phyloP scores from a whole-genome alignment of 2,329 filamentous ascomycete genomes.

The Ceratocystiopsis sp. region DNA sequence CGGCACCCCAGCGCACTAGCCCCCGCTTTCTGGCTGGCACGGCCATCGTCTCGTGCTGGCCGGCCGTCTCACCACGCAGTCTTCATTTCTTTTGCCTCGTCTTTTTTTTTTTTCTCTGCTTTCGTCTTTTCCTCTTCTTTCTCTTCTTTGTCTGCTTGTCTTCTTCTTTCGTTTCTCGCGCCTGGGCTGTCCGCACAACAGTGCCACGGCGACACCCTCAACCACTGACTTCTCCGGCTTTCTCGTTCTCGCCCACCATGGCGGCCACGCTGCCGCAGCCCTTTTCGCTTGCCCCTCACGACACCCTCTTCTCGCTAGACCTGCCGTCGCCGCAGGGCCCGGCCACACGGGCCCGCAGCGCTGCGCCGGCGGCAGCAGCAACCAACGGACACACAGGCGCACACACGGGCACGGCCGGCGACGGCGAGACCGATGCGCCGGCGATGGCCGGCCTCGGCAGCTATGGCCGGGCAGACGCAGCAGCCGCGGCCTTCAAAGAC shows the following conservation, averaged over 20 bases:
- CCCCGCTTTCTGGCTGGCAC: not conserved
- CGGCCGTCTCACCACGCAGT: too few relatives aligned
- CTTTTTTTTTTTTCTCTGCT: not conserved
- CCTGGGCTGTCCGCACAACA: not conserved
- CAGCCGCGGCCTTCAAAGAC: constrained; percentile 3
- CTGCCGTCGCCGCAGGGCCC: not conserved
- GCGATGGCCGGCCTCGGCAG: too few relatives aligned
- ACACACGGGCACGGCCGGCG: too few relatives aligned
- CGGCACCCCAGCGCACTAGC: not conserved
- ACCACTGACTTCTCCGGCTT: not conserved
- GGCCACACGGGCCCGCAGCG: too few relatives aligned
- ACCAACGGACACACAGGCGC: too few relatives aligned
- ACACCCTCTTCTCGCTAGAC: not conserved
- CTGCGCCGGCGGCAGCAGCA: too few relatives aligned
- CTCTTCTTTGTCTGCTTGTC: not conserved
- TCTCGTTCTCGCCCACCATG: not conserved
- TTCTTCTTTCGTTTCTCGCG: not conserved
- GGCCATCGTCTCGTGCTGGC: not conserved
- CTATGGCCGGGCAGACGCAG: too few relatives aligned
- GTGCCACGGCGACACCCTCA: not conserved
- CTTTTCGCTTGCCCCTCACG: not conserved
- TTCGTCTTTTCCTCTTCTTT: not conserved
- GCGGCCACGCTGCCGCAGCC: not conserved
- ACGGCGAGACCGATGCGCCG: too few relatives aligned
- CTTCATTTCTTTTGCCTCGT: not conserved